Base-by-base conservation (phyloP, 176 grass and related monocot species). In the Oryza coarctata region DNA sequence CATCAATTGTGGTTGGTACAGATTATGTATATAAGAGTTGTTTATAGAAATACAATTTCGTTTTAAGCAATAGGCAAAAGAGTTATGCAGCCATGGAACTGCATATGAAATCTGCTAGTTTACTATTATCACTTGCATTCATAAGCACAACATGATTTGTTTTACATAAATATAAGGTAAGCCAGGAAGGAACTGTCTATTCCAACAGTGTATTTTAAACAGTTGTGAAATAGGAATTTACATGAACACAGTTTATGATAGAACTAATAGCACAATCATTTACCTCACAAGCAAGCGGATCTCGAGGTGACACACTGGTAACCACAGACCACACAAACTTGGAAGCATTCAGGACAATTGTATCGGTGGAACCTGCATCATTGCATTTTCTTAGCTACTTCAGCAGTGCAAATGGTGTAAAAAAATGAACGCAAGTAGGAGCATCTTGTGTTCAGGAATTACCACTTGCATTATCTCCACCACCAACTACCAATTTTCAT, bases 401-500 rank as follows among this genome's bases (percentile, higher is more conserved):
- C 33, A 82, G 68, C 41, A 67, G 32, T 52, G 36, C 26, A 20
- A 85, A 47, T n/a, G 78, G 35, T 52, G 34, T n/a, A 64, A 63
- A 80, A 18, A 26, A 41, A 86, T 27, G 30, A 25, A 79, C 74
- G 35, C 34, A 55, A 90, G 7, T 31, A 58, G 45, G 4, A 27
- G 57, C 31, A 68, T 47, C 31, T 49, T 79, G 45, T 23, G 38
- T 66, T 55, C 82, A 76, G 44, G 31, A 57, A 75, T 90, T 93
- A 98, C 96, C 96, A 58, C 89, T 95, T 47, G 86, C 84, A 81
- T 95, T 98, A 90, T 98, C 96, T 88, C 96, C 96, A 85, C 96
- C 96, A 55, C 96, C 96, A 87, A 98, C 96, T 69, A 98, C 96
- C 96, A 98, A 30, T 95, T 88, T 85, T 91, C 96, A 33, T 88